Base-by-base conservation (phyloP, 129 eudicot species). In the Apium graveolens region DNA sequence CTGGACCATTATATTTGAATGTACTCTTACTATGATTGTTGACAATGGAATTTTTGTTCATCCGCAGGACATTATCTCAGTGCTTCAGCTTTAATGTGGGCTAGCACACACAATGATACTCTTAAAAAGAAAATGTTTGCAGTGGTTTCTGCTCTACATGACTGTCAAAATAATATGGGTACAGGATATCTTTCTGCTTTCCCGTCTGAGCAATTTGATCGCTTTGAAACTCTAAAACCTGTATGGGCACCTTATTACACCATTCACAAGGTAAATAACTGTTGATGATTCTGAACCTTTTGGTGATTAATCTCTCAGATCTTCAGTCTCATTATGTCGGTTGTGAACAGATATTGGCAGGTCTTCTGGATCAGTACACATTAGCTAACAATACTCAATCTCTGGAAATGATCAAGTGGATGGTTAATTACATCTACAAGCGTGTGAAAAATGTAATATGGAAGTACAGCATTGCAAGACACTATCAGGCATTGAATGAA, bases 191-290 rank as follows among this genome's bases (percentile, higher is more conserved):
- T 96, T 63, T 96, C 99, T 72, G 99, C 99, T 73, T 96, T 96
- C 81, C 97, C 97, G 1, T 32, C 95, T 5, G 99, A 96, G 53
- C 77, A 78, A 39, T 96, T 96, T 75, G 99, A 96, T 66, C 86
- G 90, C 11, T 81, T 90, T 81, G 99, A 96, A 87, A 93, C 93
- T 32, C 41, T 92, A 32, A 16, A 90, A 76, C 88, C 87, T 41
- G 95, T 92, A 43, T 96, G 97, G 99, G 99, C 97, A 6, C 99
- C 97, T 13, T 96, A 96, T 82, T 96, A 96, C 84, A 96, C 99
- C 39, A 96, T 96, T 73, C 99, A 96, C 84, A 96, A 96, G 97
- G 99, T 96, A 78, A 27, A 38, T n/a, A 44, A 44, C 27, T 14
- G 29, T 18, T 26, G 42, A 78, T 29, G 17, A 0, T 1, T 45